phyloP scores from a whole-genome alignment of 2,329 filamentous ascomycete species.

The Botrytis pseudocinerea region DNA sequence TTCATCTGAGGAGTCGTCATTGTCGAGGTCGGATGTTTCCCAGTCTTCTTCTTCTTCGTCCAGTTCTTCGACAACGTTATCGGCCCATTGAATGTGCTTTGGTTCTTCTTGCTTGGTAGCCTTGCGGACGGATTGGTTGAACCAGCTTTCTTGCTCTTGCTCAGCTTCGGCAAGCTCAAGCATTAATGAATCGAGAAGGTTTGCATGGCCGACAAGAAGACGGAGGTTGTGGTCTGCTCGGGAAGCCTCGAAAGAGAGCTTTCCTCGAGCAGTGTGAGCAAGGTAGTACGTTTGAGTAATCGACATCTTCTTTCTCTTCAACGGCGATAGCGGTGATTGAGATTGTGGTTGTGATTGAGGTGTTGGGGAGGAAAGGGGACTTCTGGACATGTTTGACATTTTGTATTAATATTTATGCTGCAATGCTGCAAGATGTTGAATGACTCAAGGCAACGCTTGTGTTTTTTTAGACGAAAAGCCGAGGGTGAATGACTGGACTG shows the following conservation, averaged over 20 bases:
- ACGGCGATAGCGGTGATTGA: constrained; percentile 38
- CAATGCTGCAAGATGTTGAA: constrained; percentile 27
- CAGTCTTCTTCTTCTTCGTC: constrained; percentile 58
- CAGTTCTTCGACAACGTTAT: constrained; percentile 70
- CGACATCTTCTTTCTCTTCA: constrained; percentile 80
- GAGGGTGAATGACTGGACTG: constrained; percentile 32
- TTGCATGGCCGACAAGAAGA: constrained; percentile 94
- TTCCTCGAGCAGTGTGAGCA: constrained; percentile 91
- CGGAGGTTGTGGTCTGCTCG: constrained; percentile 92
- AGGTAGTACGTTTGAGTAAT: constrained; percentile 98
- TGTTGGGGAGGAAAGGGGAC: constrained; percentile 29
- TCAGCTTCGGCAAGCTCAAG: constrained; percentile 88
- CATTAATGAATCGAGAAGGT: constrained; percentile 96
- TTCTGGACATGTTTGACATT: constrained; percentile 36
- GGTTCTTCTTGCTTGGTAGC: constrained; percentile 58
- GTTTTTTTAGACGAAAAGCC: constrained; percentile 34
- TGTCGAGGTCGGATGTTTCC: constrained; percentile 62
- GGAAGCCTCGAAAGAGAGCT: constrained; percentile 91
- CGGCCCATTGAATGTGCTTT: constrained; percentile 84
- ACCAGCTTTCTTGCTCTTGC: constrained; percentile 94
- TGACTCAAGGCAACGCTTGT: constrained; percentile 35
- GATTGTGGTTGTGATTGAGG: constrained; percentile 26
- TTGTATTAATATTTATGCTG: constrained; percentile 28
- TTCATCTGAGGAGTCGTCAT: constrained; percentile 54
- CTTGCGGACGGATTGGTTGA: constrained; percentile 89